Evolutionary conservation across 2,329 filamentous ascomycete species (phyloP), one percentile per base, ranked within the genome.

Genomic region (Pseudogymnoascus sp.): DNA sequence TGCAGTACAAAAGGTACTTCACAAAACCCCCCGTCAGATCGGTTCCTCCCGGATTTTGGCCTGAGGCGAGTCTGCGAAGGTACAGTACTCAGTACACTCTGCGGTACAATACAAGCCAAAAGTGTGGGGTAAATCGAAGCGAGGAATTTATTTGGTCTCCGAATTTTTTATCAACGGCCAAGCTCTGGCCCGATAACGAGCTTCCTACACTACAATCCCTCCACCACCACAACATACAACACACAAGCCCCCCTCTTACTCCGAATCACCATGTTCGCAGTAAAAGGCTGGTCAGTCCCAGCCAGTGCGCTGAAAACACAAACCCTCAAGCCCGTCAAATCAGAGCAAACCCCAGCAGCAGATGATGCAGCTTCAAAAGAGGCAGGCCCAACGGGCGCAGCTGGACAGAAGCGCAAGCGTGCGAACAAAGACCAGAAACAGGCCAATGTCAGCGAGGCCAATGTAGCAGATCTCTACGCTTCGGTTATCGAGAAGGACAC

Each of bases 261-360:
- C 48, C 29, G 27, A 12, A 21, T 12, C 60, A 67, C 55, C 62
- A 93, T 97, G 93, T 97, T 97, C 74, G 87, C 92, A 8, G 92
- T 97, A 31, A 89, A 90, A 70, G 94, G 94, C 68, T 97, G 93
- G 92, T 90, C 90, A 39, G 81, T 97, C 36, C 85, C 90, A 62
- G 82, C 87, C 65, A 83, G 86, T 67, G 78, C 78, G 60, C 83
- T 95, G 66, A 91, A 90, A 75, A 76, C 84, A 31, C 90, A 96
- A 75, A 70, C 72, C 15, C 45, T 65, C 5, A 64, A 65, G 27
- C 33, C 61, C 1, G 45, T 63, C 35, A 67, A 67, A 18, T 37
- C 64, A 9, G 52, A 55, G 1, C 59, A 62, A 13, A 61, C 71
- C 55, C 40, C 62, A 63, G 62, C 65, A 62, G 69, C 71, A 67